Evolutionary conservation across 2,329 filamentous ascomycete genomes (phyloP).

Genomic region (Teratosphaeria viscida): DNA sequence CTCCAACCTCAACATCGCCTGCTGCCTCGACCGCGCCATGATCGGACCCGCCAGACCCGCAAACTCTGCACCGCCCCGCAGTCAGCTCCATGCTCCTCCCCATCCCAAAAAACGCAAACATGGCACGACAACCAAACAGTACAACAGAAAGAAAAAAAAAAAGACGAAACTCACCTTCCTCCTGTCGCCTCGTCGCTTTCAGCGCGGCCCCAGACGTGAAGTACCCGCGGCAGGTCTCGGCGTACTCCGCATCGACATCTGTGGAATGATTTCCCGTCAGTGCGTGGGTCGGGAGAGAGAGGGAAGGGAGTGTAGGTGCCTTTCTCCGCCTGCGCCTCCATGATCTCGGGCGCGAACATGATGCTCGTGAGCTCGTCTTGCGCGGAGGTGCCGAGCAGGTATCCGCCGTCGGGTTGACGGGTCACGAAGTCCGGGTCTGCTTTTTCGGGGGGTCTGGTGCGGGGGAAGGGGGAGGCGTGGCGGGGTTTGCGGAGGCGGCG

Average conservation of each 20-base stretch:
- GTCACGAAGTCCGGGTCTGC: conserved; percentile 19
- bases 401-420: conserved; percentile 17
- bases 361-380: conserved; percentile 1
- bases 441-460: conserved; percentile 4
- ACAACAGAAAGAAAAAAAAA: not conserved
- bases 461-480: not conserved
- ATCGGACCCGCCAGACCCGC: conserved; percentile 13
- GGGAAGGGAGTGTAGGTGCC: not conserved
- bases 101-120: no score
- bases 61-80: conserved; percentile 10
- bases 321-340: conserved; percentile 5
- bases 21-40: conserved; percentile 13
- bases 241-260: conserved; percentile 14
- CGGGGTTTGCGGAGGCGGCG: conserved; percentile 8
- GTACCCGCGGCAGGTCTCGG: conserved; percentile 14
- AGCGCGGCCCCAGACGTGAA: conserved; percentile 17
- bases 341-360: not conserved
- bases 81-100: not conserved
- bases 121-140: no score
- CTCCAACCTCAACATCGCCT: conserved; percentile 17
- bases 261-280: not conserved
- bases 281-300: not conserved
- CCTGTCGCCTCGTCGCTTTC: conserved; percentile 11
- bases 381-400: conserved; percentile 10
- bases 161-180: conserved; percentile 13